Conservation (phyloP, 768 basidiomycete genomes). For the Pisolithus albus region DNA sequence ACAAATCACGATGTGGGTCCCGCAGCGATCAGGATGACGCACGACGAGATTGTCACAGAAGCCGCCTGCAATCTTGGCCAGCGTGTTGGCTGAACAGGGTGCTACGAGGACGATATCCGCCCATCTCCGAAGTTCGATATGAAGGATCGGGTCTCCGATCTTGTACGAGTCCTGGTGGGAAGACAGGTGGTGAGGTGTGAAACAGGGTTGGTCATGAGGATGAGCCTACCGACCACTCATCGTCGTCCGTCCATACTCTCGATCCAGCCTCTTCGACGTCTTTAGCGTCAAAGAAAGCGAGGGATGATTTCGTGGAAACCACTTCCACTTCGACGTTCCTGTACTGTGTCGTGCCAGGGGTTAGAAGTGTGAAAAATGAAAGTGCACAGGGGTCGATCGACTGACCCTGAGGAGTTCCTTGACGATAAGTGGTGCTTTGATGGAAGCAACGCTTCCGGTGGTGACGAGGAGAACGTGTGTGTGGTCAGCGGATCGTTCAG, state of each 20-base stretch:
- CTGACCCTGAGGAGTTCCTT: conserved; percentile 61
- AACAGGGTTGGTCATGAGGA: neutral
- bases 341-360: conserved; percentile 42
- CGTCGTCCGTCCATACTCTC: conserved; percentile 80
- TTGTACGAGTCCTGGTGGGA: conserved; percentile 55
- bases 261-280: conserved; percentile 48
- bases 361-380: neutral
- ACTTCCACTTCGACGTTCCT: conserved; percentile 72
- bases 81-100: conserved; percentile 95
- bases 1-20: too few relatives aligned
- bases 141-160: conserved; percentile 88
- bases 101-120: conserved; percentile 93
- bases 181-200: neutral
- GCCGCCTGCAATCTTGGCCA: conserved; percentile 87
- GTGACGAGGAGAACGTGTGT: conserved; percentile 75
- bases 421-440: conserved; percentile 90
- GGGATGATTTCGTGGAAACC: conserved; percentile 69
- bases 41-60: conserved; percentile 89
- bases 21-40: conserved; percentile 1
- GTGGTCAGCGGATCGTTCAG: conserved; percentile 20
- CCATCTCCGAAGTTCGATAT: conserved; percentile 93
- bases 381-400: conserved; percentile 11
- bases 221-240: conserved; percentile 81
- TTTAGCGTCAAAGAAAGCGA: conserved; percentile 64
- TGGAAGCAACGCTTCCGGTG: conserved; percentile 92